phyloP scores from a whole-genome alignment of 2,329 filamentous ascomycete species.

The Ceratocystis harringtonii region DNA sequence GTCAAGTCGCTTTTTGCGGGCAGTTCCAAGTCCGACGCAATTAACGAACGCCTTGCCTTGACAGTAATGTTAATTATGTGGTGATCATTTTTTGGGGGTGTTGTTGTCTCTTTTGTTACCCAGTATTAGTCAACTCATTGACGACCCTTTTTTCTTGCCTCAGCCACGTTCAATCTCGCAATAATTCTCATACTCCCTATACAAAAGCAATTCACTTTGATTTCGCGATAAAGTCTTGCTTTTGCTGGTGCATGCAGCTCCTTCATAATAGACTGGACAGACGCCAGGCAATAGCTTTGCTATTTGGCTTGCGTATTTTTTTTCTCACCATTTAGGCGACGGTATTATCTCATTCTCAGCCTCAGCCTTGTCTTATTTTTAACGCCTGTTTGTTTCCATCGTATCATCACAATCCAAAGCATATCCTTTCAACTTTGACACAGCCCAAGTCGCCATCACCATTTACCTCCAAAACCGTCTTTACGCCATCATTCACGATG shows the following conservation, averaged over 20 bases:
- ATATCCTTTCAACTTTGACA: not conserved
- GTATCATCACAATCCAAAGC: not conserved
- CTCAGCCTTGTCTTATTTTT: not conserved
- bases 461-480: not conserved
- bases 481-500: slow-evolving; percentile 2
- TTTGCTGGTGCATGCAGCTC: not conserved
- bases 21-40: not conserved
- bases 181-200: not conserved
- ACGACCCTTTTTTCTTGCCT: not conserved
- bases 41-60: not conserved
- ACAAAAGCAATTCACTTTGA: not conserved
- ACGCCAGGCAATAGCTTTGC: not conserved
- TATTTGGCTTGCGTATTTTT: not conserved
- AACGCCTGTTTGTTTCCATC: not conserved
- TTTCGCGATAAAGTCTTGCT: not conserved
- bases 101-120: not conserved
- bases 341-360: not conserved
- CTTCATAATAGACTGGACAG: not conserved
- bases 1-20: not conserved
- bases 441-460: not conserved
- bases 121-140: not conserved
- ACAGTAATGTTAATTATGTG: not conserved
- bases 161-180: not conserved
- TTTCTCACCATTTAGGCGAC: not conserved
- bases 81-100: slow-evolving; percentile 2